Evolutionary conservation across 768 basidiomycete species (phyloP).

Genomic region (Mycena latifolia): DNA sequence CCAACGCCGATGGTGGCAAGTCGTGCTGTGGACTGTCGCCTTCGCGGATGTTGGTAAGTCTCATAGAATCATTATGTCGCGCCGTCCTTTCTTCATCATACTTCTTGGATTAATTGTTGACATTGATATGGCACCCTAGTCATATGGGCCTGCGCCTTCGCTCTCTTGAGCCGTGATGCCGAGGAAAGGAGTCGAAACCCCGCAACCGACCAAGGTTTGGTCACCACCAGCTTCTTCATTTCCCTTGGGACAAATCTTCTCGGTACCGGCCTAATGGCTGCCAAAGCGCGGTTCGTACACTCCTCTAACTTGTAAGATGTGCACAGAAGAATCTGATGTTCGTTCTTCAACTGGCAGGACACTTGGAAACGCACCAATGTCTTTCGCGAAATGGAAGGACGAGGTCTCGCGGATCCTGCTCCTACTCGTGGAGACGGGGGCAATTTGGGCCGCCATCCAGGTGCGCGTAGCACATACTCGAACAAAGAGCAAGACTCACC

Average conservation of each 20-base stretch:
- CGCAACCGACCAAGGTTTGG: neutral
- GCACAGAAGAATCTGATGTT: neutral
- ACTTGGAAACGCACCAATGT: neutral
- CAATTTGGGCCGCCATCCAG: constrained; percentile 26
- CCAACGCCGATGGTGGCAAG: neutral
- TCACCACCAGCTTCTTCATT: neutral
- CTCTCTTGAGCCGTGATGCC: neutral
- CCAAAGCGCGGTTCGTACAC: neutral
- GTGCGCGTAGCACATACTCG: neutral
- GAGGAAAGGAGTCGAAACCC: neutral
- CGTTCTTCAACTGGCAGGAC: neutral
- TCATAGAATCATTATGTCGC: too few relatives aligned
- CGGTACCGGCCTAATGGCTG: neutral
- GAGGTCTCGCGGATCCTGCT: constrained; percentile 22
- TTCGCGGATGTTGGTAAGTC: constrained; percentile 19
- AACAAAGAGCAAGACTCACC: neutral
- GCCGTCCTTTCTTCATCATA: too few relatives aligned
- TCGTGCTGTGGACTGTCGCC: constrained; percentile 4
- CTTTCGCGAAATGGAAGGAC: neutral
- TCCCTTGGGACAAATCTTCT: neutral
- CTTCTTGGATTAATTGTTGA: too few relatives aligned
- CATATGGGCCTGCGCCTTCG: neutral
- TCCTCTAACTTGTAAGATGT: neutral
- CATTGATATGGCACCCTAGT: too few relatives aligned
- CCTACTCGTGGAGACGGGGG: constrained; percentile 29